These are phyloP conservation scores for Leccinum arenicola DNA, from an alignment of 768 basidiomycete species.

Conservation along the genomic window DNA sequence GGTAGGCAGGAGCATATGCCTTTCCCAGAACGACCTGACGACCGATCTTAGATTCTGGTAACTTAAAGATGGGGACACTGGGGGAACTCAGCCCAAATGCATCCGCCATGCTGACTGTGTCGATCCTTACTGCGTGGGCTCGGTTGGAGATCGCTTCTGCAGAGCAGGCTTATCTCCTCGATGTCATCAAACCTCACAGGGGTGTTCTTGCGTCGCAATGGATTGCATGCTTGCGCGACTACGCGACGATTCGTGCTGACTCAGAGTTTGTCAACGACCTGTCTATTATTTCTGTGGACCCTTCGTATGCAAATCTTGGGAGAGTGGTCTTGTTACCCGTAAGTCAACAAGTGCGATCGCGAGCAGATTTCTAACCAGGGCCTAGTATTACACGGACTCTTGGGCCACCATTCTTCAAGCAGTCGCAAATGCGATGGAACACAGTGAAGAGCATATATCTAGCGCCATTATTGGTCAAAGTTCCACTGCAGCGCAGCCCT, in stretches of 20 bases:
- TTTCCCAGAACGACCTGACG: conserved; percentile 6
- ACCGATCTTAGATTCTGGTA: conserved; percentile 64
- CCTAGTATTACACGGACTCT: conserved; percentile 81
- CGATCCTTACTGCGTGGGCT: conserved; percentile 93
- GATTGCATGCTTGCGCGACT: conserved; percentile 88
- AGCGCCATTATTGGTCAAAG: conserved; percentile 78
- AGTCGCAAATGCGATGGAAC: conserved; percentile 75
- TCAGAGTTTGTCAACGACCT: conserved; percentile 81
- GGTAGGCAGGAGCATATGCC: conserved; percentile 41
- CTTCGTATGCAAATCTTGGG: conserved; percentile 83
- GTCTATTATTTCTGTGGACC: conserved; percentile 71
- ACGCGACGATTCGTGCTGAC: conserved; percentile 85
- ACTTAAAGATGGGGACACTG: conserved; percentile 81
- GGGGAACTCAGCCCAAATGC: conserved; percentile 91
- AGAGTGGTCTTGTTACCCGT: conserved; percentile 91
- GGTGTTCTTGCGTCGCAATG: conserved; percentile 75
- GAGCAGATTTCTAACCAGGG: not conserved
- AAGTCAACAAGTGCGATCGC: conserved; percentile 28
- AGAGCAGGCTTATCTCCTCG: conserved; percentile 70
- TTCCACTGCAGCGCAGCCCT: conserved; percentile 15
- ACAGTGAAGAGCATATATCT: conserved; percentile 60
- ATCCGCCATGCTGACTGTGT: conserved; percentile 90
- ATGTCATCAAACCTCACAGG: conserved; percentile 81
- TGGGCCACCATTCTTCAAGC: conserved; percentile 86
- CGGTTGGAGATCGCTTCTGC: conserved; percentile 79